A percentile compares a stretch with the other conserved stretches of the same genome.
phyloP scores from a whole-genome alignment of 2,329 filamentous ascomycete genomes.

The Hypoxylon sp. region DNA sequence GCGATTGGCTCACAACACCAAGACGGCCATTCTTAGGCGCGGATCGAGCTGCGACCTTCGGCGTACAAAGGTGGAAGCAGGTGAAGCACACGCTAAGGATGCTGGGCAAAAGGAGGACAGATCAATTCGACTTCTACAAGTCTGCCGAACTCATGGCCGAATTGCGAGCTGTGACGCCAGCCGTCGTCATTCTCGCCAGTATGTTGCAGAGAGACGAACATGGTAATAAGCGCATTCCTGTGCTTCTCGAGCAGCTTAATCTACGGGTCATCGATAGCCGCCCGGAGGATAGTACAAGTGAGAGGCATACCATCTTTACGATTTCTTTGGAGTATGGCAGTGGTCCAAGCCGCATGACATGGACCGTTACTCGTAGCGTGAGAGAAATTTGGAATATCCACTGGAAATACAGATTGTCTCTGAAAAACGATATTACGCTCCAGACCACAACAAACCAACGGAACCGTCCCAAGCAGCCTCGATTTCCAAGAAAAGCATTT shows the following conservation, averaged over 20 bases:
- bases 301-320: constrained; percentile 86
- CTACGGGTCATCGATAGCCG: constrained; percentile 86
- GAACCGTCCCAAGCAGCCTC: constrained; percentile 82
- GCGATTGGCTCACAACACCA: constrained; percentile 68
- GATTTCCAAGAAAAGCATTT: constrained; percentile 90
- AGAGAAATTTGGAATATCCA: constrained; percentile 94
- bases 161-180: constrained; percentile 90
- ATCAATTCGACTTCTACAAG: constrained; percentile 93
- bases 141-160: constrained; percentile 97
- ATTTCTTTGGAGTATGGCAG: constrained; percentile 97
- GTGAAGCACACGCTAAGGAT: constrained; percentile 90
- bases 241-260: constrained; percentile 94
- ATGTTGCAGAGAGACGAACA: constrained; percentile 99
- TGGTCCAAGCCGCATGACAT: constrained; percentile 95
- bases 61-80: constrained; percentile 90
- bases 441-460: constrained; percentile 76
- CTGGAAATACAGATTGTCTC: constrained; percentile 90
- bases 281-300: constrained; percentile 74
- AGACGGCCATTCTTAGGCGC: constrained; percentile 71
- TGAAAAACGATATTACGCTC: constrained; percentile 86
- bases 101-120: constrained; percentile 81
- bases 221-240: constrained; percentile 93
- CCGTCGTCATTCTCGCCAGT: constrained; percentile 92
- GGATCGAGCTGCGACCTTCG: constrained; percentile 79
- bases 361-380: constrained; percentile 90